A percentile compares a stretch with the other conserved stretches of the same genome.
These are phyloP conservation scores for Vitis rotundifolia DNA, from an alignment of 164 flowering plant species.

Conservation along the genomic window DNA sequence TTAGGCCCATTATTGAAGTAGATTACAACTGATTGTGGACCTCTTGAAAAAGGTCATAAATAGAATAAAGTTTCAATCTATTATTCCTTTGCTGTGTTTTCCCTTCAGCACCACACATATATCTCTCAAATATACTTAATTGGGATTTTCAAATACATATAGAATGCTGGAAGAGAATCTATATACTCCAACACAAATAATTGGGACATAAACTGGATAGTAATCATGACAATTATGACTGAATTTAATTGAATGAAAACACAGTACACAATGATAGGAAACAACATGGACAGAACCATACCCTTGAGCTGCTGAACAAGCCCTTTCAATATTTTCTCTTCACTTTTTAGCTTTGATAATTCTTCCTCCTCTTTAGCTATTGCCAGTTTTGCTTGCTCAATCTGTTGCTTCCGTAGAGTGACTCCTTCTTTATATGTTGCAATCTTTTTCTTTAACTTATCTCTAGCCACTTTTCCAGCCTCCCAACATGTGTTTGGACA, in stretches of 20 bases:
- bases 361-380: constrained; percentile 77
- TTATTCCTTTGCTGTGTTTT: no score
- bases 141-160: background rate
- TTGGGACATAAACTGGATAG: background rate
- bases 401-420: constrained; percentile 48
- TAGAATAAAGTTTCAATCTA: no score
- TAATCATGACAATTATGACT: background rate
- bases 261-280: background rate
- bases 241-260: background rate
- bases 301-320: constrained; percentile 89
- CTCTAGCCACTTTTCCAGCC: constrained; percentile 91
- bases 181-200: background rate
- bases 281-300: constrained; percentile 15
- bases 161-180: constrained; percentile 1
- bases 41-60: no score
- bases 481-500: constrained; percentile 98
- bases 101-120: background rate
- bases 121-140: background rate
- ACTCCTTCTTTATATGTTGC: constrained; percentile 77
- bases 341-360: constrained; percentile 65
- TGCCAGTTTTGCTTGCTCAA: constrained; percentile 66
- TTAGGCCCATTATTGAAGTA: no score
- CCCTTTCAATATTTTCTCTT: constrained; percentile 74
- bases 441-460: constrained; percentile 83
- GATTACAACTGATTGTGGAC: no score